Conservation (phyloP, 1,139 yeast genomes). For the Lodderomyces jiufengensis region DNA sequence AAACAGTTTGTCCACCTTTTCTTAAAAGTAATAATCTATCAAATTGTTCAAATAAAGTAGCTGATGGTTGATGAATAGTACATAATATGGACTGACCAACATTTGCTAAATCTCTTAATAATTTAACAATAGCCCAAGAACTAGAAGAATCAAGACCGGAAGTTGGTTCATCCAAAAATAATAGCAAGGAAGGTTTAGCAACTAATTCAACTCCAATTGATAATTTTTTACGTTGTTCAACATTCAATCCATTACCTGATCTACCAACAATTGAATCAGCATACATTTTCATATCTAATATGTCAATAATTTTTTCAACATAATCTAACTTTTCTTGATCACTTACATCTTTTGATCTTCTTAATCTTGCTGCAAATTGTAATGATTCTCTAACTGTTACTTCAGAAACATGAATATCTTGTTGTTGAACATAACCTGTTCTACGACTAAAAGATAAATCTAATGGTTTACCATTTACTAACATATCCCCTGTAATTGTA, state of each 20-base stretch:
- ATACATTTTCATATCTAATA: slow-evolving; percentile 56
- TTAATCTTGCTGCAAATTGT: slow-evolving; percentile 56
- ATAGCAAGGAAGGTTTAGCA: slow-evolving; percentile 76
- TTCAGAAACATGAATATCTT: slow-evolving; percentile 57
- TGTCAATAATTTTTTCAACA: slow-evolving; percentile 54
- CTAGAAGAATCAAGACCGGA: slow-evolving; percentile 92
- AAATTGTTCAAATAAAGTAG: slow-evolving; percentile 70
- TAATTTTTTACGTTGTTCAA: slow-evolving; percentile 63
- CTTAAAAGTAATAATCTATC: slow-evolving; percentile 71
- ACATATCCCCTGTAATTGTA: slow-evolving; percentile 60
- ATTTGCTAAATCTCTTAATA: slow-evolving; percentile 70
- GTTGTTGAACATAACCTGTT: slow-evolving; percentile 66
- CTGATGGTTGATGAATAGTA: slow-evolving; percentile 84
- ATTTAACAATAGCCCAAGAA: slow-evolving; percentile 80
- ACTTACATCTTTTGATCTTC: slow-evolving; percentile 45
- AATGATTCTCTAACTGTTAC: slow-evolving; percentile 61
- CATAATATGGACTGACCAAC: slow-evolving; percentile 82
- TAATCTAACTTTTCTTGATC: slow-evolving; percentile 43
- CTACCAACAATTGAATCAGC: slow-evolving; percentile 64
- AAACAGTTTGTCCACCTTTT: slow-evolving; percentile 74
- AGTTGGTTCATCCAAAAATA: slow-evolving; percentile 89
- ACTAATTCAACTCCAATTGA: slow-evolving; percentile 83
- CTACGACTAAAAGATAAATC: slow-evolving; percentile 54
- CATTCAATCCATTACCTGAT: slow-evolving; percentile 57
- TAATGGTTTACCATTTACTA: slow-evolving; percentile 54